Evolutionary conservation across 495 filamentous ascomycete genomes (phyloP).

Genomic region (Xylaria acuta): DNA sequence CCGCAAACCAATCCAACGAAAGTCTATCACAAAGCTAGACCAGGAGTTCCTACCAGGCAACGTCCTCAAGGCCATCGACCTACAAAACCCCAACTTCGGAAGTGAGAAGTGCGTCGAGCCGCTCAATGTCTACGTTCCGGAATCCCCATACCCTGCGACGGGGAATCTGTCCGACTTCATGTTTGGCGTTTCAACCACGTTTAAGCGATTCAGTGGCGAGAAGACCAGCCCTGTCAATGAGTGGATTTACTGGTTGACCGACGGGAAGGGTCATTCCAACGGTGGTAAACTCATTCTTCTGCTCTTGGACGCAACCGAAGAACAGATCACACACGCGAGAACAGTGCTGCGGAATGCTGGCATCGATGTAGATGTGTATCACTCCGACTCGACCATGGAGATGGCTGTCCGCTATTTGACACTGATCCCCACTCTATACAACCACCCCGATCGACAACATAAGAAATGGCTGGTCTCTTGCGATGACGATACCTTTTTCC

Average conservation of each 20-base stretch:
- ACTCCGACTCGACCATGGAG: constrained; percentile 64
- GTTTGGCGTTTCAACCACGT: constrained; percentile 57
- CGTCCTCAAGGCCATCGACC: constrained; percentile 50
- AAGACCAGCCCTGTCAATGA: constrained; percentile 53
- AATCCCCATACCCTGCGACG: constrained; percentile 52
- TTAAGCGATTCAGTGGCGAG: constrained; percentile 50
- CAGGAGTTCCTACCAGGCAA: constrained; percentile 50
- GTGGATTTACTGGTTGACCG: constrained; percentile 58
- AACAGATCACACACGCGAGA: constrained; percentile 49
- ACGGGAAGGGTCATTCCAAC: constrained; percentile 56
- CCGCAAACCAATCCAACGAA: constrained; percentile 50
- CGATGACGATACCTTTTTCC: constrained; percentile 79
- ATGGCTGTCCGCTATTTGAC: constrained; percentile 64
- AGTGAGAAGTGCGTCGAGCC: constrained; percentile 52
- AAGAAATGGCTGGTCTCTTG: constrained; percentile 72
- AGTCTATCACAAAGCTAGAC: constrained; percentile 54
- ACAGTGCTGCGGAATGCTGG: constrained; percentile 54
- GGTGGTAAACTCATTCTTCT: constrained; percentile 55
- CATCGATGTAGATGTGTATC: constrained; percentile 68
- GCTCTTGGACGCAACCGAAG: constrained; percentile 50
- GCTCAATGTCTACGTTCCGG: constrained; percentile 52
- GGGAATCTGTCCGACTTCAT: constrained; percentile 57
- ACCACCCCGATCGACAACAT: constrained; percentile 55
- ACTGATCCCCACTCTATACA: constrained; percentile 60
- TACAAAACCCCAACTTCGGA: constrained; percentile 45